Percentiles rank a stretch among this genome's conserved stretches.
Conservation (phyloP, 148 eudicot species). For the Vaccinium myrtillus region DNA sequence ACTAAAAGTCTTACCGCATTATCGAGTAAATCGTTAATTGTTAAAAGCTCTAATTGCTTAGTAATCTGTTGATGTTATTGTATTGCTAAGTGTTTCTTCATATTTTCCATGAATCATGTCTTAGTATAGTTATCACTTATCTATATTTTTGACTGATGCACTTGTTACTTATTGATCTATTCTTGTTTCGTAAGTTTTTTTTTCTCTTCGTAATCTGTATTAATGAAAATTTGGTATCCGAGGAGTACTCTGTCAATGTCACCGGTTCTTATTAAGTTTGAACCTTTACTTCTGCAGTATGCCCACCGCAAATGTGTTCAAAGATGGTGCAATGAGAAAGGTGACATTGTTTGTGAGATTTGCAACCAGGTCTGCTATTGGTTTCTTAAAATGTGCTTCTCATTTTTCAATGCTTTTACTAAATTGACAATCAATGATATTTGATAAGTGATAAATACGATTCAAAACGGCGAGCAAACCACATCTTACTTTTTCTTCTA, state of each 20-base stretch:
- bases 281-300: slow-evolving; percentile 45
- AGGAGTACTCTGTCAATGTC: not conserved
- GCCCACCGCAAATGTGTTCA: slow-evolving; percentile 83
- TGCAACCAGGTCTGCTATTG: slow-evolving; percentile 56
- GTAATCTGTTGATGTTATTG: not conserved
- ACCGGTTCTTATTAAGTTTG: not conserved
- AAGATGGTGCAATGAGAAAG: slow-evolving; percentile 89
- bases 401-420: not conserved
- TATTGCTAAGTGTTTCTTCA: not conserved
- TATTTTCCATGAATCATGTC: not conserved
- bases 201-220: too few species aligned
- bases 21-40: not conserved
- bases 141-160: not conserved
- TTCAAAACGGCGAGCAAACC: not conserved
- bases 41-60: not conserved
- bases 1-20: not conserved
- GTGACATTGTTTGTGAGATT: slow-evolving; percentile 71
- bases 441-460: not conserved
- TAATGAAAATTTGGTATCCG: not conserved
- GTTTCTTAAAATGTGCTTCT: not conserved
- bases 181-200: not conserved
- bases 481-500: not conserved
- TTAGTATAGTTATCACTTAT: not conserved
- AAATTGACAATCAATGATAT: not conserved
- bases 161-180: not conserved